A percentile compares a stretch with the other conserved stretches of the same genome.
Evolutionary conservation across 2,329 filamentous ascomycete genomes (phyloP).

Genomic region (Zopfia rhizophila): DNA sequence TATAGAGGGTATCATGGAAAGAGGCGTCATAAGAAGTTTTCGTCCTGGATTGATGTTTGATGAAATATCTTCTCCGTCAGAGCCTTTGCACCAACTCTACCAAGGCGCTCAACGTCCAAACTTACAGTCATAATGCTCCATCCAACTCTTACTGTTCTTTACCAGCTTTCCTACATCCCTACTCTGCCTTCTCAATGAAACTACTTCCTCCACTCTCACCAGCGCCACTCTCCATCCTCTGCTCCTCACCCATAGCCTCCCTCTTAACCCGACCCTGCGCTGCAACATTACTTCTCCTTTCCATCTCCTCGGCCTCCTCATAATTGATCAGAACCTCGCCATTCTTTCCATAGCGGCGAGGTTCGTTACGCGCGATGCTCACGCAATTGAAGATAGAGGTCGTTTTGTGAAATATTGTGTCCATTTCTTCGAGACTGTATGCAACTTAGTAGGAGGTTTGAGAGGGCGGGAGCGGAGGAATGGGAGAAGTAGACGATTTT

Average conservation of each 20-base stretch:
- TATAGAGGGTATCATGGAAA: too few relatives aligned
- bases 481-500: not conserved
- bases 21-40: too few relatives aligned
- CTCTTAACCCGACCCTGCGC: conserved; percentile 3
- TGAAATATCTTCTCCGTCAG: too few relatives aligned
- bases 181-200: not conserved
- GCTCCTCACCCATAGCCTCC: conserved; percentile 1
- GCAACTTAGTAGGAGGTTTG: not conserved
- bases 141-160: too few relatives aligned
- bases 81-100: too few relatives aligned
- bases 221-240: not conserved
- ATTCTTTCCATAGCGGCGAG: conserved; percentile 65
- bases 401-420: conserved; percentile 68
- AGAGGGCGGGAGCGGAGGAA: not conserved
- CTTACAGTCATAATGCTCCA: too few relatives aligned
- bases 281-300: conserved; percentile 4
- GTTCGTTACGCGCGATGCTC: conserved; percentile 58
- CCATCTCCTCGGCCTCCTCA: conserved; percentile 36
- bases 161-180: too few relatives aligned
- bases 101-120: too few relatives aligned
- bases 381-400: conserved; percentile 58
- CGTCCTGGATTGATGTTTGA: too few relatives aligned
- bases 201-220: not conserved
- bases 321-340: conserved; percentile 64
- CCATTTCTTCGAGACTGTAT: conserved; percentile 68